phyloP scores from a whole-genome alignment of 345 rosid species.

The Geranium rotundifolium region DNA sequence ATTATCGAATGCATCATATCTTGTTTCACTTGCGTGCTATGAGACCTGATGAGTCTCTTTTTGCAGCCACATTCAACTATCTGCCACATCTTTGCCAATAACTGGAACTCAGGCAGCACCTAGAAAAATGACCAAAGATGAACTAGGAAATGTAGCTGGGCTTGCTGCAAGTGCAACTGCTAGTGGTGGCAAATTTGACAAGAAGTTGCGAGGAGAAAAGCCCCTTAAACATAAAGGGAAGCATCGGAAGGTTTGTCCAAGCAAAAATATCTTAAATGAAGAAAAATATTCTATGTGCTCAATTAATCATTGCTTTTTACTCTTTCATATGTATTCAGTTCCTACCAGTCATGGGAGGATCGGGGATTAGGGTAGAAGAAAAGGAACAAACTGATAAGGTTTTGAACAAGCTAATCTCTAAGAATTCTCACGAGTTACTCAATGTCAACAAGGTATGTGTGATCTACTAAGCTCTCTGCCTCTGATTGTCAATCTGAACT shows the following conservation, averaged over 20 bases:
- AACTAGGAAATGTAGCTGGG: slow-evolving; percentile 72
- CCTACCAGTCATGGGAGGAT: slow-evolving; percentile 63
- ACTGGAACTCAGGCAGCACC: slow-evolving; percentile 62
- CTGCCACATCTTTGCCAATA: slow-evolving; percentile 77
- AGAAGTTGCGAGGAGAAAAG: slow-evolving; percentile 75
- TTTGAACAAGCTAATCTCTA: slow-evolving; percentile 61
- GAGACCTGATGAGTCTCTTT: neutral
- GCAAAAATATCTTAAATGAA: neutral
- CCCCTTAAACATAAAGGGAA: slow-evolving; percentile 66
- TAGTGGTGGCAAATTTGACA: slow-evolving; percentile 95
- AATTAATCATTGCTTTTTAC: neutral
- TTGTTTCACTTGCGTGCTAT: neutral
- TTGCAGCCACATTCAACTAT: slow-evolving; percentile 80
- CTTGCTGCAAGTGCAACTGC: slow-evolving; percentile 86
- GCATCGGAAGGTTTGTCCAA: slow-evolving; percentile 60
- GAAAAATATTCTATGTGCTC: neutral
- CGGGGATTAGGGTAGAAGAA: slow-evolving; percentile 48
- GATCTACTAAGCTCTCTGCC: neutral
- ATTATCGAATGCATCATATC: too few relatives aligned
- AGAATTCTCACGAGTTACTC: slow-evolving; percentile 79
- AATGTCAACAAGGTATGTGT: slow-evolving; percentile 60
- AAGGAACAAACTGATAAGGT: slow-evolving; percentile 75
- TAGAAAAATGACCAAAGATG: slow-evolving; percentile 58
- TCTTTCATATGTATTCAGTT: slow-evolving; percentile 30
- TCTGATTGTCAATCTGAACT: too few relatives aligned